Evolutionary conservation across 257 asterid genomes (phyloP).

Genomic region (Echium plantagineum): DNA sequence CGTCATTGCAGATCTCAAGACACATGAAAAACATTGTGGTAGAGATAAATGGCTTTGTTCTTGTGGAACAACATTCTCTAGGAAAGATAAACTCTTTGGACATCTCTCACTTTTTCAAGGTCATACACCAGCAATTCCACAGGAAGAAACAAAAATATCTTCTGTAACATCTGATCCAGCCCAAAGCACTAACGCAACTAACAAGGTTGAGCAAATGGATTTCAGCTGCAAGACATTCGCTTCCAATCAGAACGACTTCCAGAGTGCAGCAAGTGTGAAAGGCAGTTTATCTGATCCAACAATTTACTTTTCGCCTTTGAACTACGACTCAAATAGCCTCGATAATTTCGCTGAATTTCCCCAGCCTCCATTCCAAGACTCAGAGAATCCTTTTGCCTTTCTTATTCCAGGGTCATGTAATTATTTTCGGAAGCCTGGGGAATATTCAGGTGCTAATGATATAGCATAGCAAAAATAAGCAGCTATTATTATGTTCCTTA

Average conservation of each 20-base stretch:
- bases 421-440: slow-evolving; percentile 43
- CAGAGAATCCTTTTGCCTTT: slow-evolving; percentile 54
- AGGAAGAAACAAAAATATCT: slow-evolving; percentile 35
- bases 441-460: slow-evolving; percentile 31
- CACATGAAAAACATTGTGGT: slow-evolving; percentile 96
- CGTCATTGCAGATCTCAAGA: slow-evolving; percentile 87
- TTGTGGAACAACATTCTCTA: slow-evolving; percentile 90
- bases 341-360: slow-evolving; percentile 54
- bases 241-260: slow-evolving; percentile 18
- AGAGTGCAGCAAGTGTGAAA: slow-evolving; percentile 29
- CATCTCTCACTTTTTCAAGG: slow-evolving; percentile 91
- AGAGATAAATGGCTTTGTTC: slow-evolving; percentile 94
- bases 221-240: slow-evolving; percentile 24
- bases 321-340: slow-evolving; percentile 41
- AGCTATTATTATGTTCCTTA: not conserved
- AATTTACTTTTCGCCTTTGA: slow-evolving; percentile 48
- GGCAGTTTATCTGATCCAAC: slow-evolving; percentile 30
- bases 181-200: slow-evolving; percentile 27
- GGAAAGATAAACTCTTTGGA: slow-evolving; percentile 95
- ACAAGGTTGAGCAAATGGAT: slow-evolving; percentile 27
- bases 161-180: slow-evolving; percentile 33
- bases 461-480: slow-evolving; percentile 7
- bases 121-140: slow-evolving; percentile 82
- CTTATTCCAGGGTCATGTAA: slow-evolving; percentile 48
- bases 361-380: slow-evolving; percentile 56